These are phyloP conservation scores for Vicia sativa DNA, from an alignment of 306 rosid genomes.

Conservation along the genomic window DNA sequence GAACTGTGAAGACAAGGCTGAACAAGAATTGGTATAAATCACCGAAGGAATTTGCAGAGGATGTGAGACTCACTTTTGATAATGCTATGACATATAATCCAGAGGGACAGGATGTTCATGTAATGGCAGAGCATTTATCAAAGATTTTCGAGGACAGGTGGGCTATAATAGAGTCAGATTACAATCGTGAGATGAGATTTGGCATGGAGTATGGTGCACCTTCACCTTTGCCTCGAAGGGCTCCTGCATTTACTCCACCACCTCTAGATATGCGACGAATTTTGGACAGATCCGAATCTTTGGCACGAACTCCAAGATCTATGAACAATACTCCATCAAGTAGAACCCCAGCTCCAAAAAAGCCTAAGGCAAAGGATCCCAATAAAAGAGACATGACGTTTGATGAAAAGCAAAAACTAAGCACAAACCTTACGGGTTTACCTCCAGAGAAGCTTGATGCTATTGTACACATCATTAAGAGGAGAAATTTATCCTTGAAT, in stretches of 20 bases:
- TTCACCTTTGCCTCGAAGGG: conserved; percentile 71
- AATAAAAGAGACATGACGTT: conserved; percentile 91
- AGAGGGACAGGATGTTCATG: conserved; percentile 89
- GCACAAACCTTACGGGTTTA: conserved; percentile 78
- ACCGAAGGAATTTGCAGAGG: conserved; percentile 96
- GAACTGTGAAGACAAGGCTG: conserved; percentile 80
- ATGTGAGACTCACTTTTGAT: conserved; percentile 84
- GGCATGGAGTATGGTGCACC: conserved; percentile 68
- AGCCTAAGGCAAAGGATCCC: conserved; percentile 96
- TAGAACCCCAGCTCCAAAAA: conserved; percentile 89
- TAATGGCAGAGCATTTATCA: conserved; percentile 85
- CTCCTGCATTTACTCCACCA: conserved; percentile 58
- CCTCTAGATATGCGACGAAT: conserved; percentile 82
- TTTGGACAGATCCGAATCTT: conserved; percentile 76
- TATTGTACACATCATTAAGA: conserved; percentile 81
- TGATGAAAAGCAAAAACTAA: conserved; percentile 86
- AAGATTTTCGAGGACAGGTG: conserved; percentile 84
- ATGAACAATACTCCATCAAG: conserved; percentile 65
- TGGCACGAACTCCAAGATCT: conserved; percentile 50
- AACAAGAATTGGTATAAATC: conserved; percentile 92
- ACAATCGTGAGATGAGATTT: conserved; percentile 76
- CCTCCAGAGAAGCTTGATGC: conserved; percentile 87
- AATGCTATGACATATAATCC: conserved; percentile 97
- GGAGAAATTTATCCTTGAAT: conserved; percentile 62
- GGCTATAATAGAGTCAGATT: conserved; percentile 86